Conservation (phyloP, 2,329 filamentous ascomycete genomes). For the Monosporascus ibericus region DNA sequence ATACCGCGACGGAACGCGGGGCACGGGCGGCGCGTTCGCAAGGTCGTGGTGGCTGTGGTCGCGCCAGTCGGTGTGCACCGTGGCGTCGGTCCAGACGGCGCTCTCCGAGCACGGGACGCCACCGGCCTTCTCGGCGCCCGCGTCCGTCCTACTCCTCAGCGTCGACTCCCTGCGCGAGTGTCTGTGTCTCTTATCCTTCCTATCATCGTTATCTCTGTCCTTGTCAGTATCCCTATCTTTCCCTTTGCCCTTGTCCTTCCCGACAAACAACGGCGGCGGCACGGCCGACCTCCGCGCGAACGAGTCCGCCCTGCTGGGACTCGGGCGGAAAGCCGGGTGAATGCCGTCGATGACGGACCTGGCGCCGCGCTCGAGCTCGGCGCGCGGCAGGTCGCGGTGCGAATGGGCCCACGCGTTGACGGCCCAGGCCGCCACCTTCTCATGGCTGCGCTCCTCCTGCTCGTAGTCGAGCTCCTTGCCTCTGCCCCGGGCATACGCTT, state of each 20-base stretch:
- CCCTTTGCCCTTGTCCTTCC: neutral
- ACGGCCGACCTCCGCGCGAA: constrained; percentile 13
- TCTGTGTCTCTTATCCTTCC: too few relatives aligned
- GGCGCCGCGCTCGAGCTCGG: constrained; percentile 6
- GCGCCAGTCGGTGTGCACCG: constrained; percentile 11
- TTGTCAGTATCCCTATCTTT: constrained; percentile 1
- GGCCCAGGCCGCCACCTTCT: constrained; percentile 19
- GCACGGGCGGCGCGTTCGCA: constrained; percentile 11
- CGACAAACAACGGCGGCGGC: constrained; percentile 10
- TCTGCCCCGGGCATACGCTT: neutral
- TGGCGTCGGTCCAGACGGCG: constrained; percentile 17
- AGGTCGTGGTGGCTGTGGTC: neutral
- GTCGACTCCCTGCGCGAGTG: neutral
- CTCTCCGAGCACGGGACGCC: neutral
- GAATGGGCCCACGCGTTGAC: constrained; percentile 3
- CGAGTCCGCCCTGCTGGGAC: neutral
- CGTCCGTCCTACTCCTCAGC: neutral
- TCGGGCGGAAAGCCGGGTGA: constrained; percentile 19
- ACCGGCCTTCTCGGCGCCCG: too few relatives aligned
- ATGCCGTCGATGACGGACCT: constrained; percentile 16
- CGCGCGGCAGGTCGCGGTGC: neutral
- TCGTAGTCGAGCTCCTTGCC: constrained; percentile 10
- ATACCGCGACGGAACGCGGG: constrained; percentile 12
- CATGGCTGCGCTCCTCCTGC: constrained; percentile 12
- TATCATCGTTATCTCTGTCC: neutral